Base-by-base conservation (phyloP, 305 asterid species). In the Fraxinus ornus region DNA sequence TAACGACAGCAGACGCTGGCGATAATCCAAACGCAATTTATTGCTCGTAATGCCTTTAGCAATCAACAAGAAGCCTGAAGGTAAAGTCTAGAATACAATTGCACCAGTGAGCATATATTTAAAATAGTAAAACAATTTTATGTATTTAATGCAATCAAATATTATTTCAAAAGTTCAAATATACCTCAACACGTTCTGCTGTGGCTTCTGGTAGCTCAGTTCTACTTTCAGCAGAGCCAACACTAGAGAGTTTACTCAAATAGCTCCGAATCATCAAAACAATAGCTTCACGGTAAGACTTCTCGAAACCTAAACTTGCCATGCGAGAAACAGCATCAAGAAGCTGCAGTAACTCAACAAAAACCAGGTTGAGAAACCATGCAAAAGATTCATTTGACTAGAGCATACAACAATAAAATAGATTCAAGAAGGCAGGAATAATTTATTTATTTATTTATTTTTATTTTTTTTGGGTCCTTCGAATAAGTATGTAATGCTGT, bases 301-400 rank as follows among this genome's bases (percentile, higher is more conserved):
- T 95, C 86, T 94, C 98, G 84, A 91, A 97, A 81, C 98, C 99
- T 91, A 94, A 92, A 91, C 97, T 92, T 89, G 98, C 97, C 93
- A 97, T 85, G 89, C 94, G 98, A 90, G 99, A 94, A 93, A 97
- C 94, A 90, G 98, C 99, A 90, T 97, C 98, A 92, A 97, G 97
- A 90, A 97, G 98, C 99, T 97, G 98, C 97, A 93, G 92, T 87
- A 90, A 80, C 89, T 87, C 98, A 89, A 90, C 87, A 88, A 89
- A 88, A 85, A 68, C 81, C 80, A 88, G 88, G 89, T 86, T 92
- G 88, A 89, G 93, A 87, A 87, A 86, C 76, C 37, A 84, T 86
- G 86, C 78, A 82, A 55, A 78, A 83, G 41, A 78, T 71, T 47
- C 78, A 76, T 81, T 66, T 77, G 78, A 83, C 41, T 44, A 60